Conservation (phyloP, 441 rosid species). For the Viola pubescens region DNA sequence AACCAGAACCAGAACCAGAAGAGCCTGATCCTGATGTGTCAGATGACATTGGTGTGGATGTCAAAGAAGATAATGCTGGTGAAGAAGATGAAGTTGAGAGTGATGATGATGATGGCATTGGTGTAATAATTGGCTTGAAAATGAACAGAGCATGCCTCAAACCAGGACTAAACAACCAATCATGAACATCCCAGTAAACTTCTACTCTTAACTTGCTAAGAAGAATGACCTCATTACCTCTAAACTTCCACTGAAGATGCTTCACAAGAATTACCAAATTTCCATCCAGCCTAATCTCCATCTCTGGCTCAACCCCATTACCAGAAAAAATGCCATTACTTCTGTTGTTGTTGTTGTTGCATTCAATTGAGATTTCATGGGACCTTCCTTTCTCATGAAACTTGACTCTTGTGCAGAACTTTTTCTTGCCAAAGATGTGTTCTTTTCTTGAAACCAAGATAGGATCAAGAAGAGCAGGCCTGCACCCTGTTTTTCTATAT, state of each 20-base stretch:
- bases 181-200: constrained; percentile 84
- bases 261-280: constrained; percentile 54
- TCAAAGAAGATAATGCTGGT: constrained; percentile 22
- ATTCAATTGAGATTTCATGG: constrained; percentile 42
- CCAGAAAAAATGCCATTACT: constrained; percentile 10
- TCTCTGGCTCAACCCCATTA: constrained; percentile 40
- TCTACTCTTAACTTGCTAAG: constrained; percentile 52
- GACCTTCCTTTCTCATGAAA: constrained; percentile 33
- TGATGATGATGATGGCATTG: constrained; percentile 22
- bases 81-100: constrained; percentile 26
- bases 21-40: constrained; percentile 9
- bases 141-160: constrained; percentile 62
- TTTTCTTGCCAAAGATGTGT: constrained; percentile 44
- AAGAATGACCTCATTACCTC: constrained; percentile 62
- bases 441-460: constrained; percentile 41
- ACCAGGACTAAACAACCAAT: constrained; percentile 70
- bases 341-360: constrained; percentile 24
- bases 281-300: constrained; percentile 83
- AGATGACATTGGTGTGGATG: constrained; percentile 10
- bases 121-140: constrained; percentile 47
- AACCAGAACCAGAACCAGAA: constrained; percentile 28
- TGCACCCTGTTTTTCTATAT: constrained; percentile 39
- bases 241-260: constrained; percentile 81
- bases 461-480: constrained; percentile 43
- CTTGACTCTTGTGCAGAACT: constrained; percentile 32